These are phyloP conservation scores for Leptomonas pyrrhocoris DNA, from an alignment of 208 protist species.

Conservation along the genomic window DNA sequence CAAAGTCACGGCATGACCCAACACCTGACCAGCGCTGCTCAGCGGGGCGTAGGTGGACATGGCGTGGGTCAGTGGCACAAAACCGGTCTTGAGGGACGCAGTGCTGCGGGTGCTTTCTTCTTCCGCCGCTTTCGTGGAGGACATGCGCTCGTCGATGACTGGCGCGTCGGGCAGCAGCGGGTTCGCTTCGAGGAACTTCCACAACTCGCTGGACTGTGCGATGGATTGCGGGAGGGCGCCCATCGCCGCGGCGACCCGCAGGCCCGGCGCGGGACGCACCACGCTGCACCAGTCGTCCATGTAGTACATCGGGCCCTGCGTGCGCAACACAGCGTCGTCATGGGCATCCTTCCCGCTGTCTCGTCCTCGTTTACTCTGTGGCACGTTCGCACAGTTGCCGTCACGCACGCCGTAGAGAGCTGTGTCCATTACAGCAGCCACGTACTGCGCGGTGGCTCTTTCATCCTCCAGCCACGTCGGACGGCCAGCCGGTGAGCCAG, in stretches of 20 bases:
- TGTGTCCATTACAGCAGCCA: slow-evolving; percentile 70
- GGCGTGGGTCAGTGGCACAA: slow-evolving; percentile 69
- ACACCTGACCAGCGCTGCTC: slow-evolving; percentile 53
- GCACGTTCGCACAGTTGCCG: slow-evolving; percentile 16
- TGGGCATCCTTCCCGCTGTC: neutral
- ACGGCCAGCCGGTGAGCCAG: neutral
- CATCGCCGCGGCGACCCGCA: slow-evolving; percentile 68
- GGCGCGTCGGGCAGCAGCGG: slow-evolving; percentile 49
- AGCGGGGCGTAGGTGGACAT: slow-evolving; percentile 34
- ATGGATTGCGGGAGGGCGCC: slow-evolving; percentile 60
- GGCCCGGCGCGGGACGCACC: slow-evolving; percentile 54
- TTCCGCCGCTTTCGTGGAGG: neutral
- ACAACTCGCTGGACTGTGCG: slow-evolving; percentile 48
- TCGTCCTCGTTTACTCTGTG: neutral
- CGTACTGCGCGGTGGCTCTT: slow-evolving; percentile 73
- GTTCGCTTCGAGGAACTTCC: slow-evolving; percentile 55
- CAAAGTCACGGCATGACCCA: slow-evolving; percentile 74
- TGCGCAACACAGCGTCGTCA: slow-evolving; percentile 5
- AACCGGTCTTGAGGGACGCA: slow-evolving; percentile 22
- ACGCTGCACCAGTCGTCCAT: slow-evolving; percentile 72
- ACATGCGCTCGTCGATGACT: slow-evolving; percentile 1
- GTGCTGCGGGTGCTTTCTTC: neutral
- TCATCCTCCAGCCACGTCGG: slow-evolving; percentile 75
- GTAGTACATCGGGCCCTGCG: slow-evolving; percentile 60
- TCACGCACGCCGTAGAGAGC: slow-evolving; percentile 79